Percentiles rank a stretch among this genome's conserved stretches.
Evolutionary conservation across 106 monocot species (phyloP).

Genomic region (Acanthochlamys bracteata): DNA sequence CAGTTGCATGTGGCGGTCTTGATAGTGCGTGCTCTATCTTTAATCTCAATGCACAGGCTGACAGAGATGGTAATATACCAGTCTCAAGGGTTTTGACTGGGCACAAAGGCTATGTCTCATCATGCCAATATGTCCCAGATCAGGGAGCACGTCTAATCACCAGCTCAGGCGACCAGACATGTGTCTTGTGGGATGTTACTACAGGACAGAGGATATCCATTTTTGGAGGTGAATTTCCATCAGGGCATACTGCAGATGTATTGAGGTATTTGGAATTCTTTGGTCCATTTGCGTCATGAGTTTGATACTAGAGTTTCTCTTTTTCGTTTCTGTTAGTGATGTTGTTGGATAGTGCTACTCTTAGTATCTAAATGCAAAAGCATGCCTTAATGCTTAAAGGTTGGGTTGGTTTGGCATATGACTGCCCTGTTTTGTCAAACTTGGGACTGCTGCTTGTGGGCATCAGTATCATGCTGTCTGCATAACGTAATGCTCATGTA

Average conservation of each 20-base stretch:
- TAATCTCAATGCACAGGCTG: conserved; percentile 74
- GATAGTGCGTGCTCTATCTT: conserved; percentile 94
- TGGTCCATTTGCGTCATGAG: background rate
- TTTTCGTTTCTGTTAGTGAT: background rate
- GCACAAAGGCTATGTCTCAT: conserved; percentile 93
- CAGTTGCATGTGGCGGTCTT: conserved; percentile 89
- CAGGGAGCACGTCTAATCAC: conserved; percentile 78
- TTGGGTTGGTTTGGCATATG: too few species aligned
- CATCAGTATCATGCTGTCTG: too few species aligned
- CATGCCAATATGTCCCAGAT: conserved; percentile 87
- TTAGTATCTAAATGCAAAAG: background rate
- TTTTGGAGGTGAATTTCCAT: conserved; percentile 98
- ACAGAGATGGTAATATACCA: conserved; percentile 83
- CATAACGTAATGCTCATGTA: too few species aligned
- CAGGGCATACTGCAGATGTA: conserved; percentile 90
- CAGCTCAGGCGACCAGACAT: conserved; percentile 94
- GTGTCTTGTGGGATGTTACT: conserved; percentile 87
- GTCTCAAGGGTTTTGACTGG: conserved; percentile 71
- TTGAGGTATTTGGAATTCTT: conserved; percentile 38
- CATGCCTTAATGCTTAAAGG: too few species aligned
- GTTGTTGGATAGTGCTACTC: background rate
- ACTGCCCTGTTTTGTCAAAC: too few species aligned
- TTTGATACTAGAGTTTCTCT: background rate
- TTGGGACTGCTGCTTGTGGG: too few species aligned
- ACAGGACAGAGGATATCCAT: conserved; percentile 85